Evolutionary conservation across 2,329 filamentous ascomycete genomes (phyloP), one percentile per base, ranked within the genome.

Genomic region (Aurifilum marmelostoma): DNA sequence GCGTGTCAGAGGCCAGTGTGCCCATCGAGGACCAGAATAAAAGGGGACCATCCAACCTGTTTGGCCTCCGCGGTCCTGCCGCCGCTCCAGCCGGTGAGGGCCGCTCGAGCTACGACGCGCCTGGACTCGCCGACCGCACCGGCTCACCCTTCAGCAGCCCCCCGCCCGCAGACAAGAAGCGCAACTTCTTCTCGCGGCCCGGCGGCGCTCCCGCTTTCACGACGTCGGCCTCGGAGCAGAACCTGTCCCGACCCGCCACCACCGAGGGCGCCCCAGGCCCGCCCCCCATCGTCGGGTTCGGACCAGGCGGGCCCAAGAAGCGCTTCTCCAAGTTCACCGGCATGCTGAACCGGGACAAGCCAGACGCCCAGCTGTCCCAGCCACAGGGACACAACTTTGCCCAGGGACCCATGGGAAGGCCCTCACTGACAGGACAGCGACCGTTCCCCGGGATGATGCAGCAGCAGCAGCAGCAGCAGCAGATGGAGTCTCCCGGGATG

Each of bases 271-370:
- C 29, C 11, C 47, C 62, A 18, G 54, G 70, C 9, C 70, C 47
- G 39, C 63, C 70, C 18, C 67, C 70, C 32, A 61, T 68, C n/a
- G 68, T 70, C 37, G 70, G 70, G 5, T 70, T 70, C n/a, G 70
- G 70, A 1, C 65, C 68, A 24, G 66, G 59, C 11, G 68, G 65
- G 16, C 75, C 75, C 41, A 85, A 83, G 76, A 85, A 83, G 71
- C 78, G 84, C 14, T 83, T 86, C 69, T 85, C 84, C 0, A 80
- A 77, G 24, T 67, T 80, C 34, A 75, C 76, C 32, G 74, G 74
- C 58, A 77, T 79, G 54, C 76, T 80, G 63, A 73, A 73, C 14
- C 74, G 77, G 21, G 72, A 73, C 39, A 69, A 67, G 65, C 34
- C 69, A 14, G 69, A 71, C 27, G 37, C 14, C 32, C 69, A 65